Evolutionary conservation across 371 early-diverging fungal species (phyloP).

Genomic region (Mortierella sp.): DNA sequence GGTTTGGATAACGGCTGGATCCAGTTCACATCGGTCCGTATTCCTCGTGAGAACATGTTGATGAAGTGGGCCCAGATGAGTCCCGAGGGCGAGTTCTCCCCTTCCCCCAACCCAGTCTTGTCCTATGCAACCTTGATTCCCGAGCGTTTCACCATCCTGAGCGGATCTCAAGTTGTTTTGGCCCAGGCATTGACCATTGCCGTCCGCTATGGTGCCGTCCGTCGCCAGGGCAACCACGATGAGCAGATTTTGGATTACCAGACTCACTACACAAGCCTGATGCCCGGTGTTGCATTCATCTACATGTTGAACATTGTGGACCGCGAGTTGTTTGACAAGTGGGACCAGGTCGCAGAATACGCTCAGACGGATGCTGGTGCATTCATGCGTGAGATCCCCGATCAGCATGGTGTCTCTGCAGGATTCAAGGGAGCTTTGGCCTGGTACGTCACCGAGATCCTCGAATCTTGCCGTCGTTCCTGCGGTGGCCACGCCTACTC

Average conservation of each 20-base stretch:
- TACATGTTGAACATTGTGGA: constrained; percentile 61
- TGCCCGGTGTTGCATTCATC: constrained; percentile 69
- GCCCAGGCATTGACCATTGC: constrained; percentile 72
- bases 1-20: constrained; percentile 96
- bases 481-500: constrained; percentile 75
- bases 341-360: constrained; percentile 45
- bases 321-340: constrained; percentile 36
- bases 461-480: constrained; percentile 68
- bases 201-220: constrained; percentile 72
- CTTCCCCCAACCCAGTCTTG: constrained; percentile 67
- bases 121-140: constrained; percentile 76
- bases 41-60: constrained; percentile 87
- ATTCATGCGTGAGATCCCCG: constrained; percentile 66
- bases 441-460: constrained; percentile 69
- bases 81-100: constrained; percentile 67
- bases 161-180: constrained; percentile 55
- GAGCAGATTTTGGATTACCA: constrained; percentile 79
- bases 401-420: constrained; percentile 71
- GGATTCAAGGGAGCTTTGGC: constrained; percentile 64
- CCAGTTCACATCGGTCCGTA: constrained; percentile 87
- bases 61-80: constrained; percentile 73
- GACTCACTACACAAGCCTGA: constrained; percentile 66
- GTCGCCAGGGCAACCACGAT: constrained; percentile 72
- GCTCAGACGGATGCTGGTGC: constrained; percentile 53
- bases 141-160: constrained; percentile 65